These are phyloP conservation scores for Cyberlindnera amylophila DNA, from an alignment of 805 yeast genomes.

Conservation along the genomic window DNA sequence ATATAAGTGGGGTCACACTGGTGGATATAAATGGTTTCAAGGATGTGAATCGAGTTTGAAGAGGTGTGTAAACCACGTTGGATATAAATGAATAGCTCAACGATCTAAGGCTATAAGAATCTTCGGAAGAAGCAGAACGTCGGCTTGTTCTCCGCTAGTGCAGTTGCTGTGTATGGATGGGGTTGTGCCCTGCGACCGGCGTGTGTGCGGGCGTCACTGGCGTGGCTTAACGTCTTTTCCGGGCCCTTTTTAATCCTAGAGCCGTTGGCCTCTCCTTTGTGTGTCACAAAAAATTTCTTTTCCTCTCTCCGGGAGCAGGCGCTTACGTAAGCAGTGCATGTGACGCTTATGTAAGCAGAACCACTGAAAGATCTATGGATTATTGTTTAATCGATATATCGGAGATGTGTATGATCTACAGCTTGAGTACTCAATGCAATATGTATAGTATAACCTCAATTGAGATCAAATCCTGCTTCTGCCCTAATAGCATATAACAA, in stretches of 20 bases:
- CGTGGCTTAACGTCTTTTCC: background rate
- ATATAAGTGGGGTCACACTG: background rate
- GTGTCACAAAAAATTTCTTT: slow-evolving; percentile 10
- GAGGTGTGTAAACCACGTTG: background rate
- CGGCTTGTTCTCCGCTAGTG: background rate
- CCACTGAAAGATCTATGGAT: too few relatives aligned
- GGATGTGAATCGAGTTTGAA: background rate
- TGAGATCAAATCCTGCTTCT: slow-evolving; percentile 82
- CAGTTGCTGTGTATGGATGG: background rate
- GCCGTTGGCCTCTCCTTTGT: background rate
- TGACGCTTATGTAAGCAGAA: background rate
- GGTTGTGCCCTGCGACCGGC: background rate
- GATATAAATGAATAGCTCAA: background rate
- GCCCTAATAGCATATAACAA: slow-evolving; percentile 74
- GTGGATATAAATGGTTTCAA: background rate
- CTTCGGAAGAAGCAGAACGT: background rate
- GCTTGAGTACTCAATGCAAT: too few relatives aligned
- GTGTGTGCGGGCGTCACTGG: background rate
- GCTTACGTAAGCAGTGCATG: background rate
- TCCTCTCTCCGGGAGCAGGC: too few relatives aligned
- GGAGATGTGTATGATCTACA: too few relatives aligned
- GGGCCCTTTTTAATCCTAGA: background rate
- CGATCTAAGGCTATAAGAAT: background rate
- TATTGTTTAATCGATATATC: too few relatives aligned
- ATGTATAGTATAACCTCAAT: too few relatives aligned